Evolutionary conservation across 2,329 filamentous ascomycete genomes (phyloP), one percentile per base, ranked within the genome.

Genomic region (Colletotrichum karsti): DNA sequence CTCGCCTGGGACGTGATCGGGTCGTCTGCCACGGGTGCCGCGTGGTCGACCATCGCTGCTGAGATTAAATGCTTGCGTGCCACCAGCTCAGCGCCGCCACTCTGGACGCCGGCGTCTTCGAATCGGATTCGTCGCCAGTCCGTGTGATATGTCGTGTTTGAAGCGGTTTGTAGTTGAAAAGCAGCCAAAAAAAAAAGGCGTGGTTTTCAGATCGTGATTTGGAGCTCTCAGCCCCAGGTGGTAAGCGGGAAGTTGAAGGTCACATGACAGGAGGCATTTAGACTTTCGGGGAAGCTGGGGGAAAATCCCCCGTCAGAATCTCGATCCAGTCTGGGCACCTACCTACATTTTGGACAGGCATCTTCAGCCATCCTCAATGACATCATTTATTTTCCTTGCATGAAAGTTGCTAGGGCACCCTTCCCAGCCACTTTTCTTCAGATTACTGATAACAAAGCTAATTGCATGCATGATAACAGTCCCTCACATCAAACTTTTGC

Each of bases 1-100:
- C 82, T 85, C 48, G 83, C 82, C 62, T 87, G 86, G 15, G 79
- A 77, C 7, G 70, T 51, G 20, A 61, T 24, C 15, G 22, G 7
- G 10, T 44, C 35, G 12, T n/a, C n/a, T 3, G 12, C 50, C 18
- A 26, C 22, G 5, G 28, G 15, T 10, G n/a, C 42, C 3, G 30
- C 12, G 28, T 50, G 9, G 24, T 20, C 26, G 24, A 33, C 55
- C 18, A 9, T 24, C 15, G 13, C 42, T 22, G 24, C 13, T 15
- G 55, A 24, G 48, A n/a, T n/a, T n/a, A n/a, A n/a, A n/a, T n/a
- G n/a, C n/a, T 28, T 15, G 48, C 28, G 15, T 10, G 12, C 30
- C 7, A 7, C 30, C 30, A 2, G 39, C 57, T 63, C 50, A 63
- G 41, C 63, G 13, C 12, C 7, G 54, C 18, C 54, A n/a, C 18